Base-by-base conservation (phyloP, 768 basidiomycete species). In the Lepiota venenata region DNA sequence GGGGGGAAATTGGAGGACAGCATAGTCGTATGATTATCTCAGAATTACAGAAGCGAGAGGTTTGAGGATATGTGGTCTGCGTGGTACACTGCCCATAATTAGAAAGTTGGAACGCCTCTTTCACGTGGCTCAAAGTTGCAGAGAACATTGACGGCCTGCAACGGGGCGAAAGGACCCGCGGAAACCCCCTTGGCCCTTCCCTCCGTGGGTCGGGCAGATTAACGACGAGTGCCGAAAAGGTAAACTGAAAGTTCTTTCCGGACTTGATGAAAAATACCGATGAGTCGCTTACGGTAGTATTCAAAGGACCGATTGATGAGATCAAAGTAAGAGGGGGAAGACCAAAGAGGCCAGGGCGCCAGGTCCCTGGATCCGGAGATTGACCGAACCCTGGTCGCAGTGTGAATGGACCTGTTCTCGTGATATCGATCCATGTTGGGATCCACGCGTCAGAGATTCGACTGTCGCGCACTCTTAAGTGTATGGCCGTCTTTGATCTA, bases 301-400 rank as follows among this genome's bases (percentile, higher is more conserved):
- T 60, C 53, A 60, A 56, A 56, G 58, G 56, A 50, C 56, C 56
- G 59, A 60, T 56, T 71, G 69, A 74, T 74, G 63, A 61, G 64
- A 70, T 71, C 70, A 69, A 68, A 67, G 64, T 56, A 66, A 61
- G 60, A 63, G 60, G 55, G n/a, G 39, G 44, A 18, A 38, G 16
- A 18, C 43, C n/a, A 63, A 58, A 63, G 64, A 58, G 53, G 58
- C 56, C 59, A 59, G 29, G 29, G 59, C 56, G 69, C 72, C 74
- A 68, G 66, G 56, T 43, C 62, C 55, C 57, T 73, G 73, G 72
- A 62, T 68, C 75, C 74, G 75, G 74, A 64, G 72, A 69, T 76
- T 73, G 71, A 58, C 73, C 73, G 75, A 67, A 52, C 59, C 57
- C 48, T 58, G 58, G 64, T 60, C 63, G 61, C 56, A 66, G 63